Evolutionary conservation across 768 basidiomycete species (phyloP), one percentile per base, ranked within the genome.

Genomic region (Termitomyces sp.): DNA sequence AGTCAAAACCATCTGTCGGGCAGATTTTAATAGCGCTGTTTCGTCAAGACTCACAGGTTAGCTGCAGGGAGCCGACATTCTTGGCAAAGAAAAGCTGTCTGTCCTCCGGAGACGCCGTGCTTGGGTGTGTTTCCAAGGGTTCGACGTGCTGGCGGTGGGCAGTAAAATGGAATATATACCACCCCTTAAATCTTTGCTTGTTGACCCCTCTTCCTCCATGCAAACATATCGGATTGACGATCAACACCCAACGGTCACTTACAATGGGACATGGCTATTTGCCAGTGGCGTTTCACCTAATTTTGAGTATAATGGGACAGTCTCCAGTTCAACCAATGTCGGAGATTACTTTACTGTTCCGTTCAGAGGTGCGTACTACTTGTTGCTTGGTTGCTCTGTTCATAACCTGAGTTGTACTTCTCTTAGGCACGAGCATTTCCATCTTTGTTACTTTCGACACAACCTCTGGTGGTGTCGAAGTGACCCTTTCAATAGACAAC

Each of bases 401-500:
- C 10, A 29, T 36, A 18, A 18, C 37, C 29, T 6, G 22, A n/a
- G 9, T 12, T 43, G 43, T 9, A 9, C 10, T n/a, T n/a, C 13
- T 22, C 41, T 55, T 20, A 76, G 75, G 75, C 22, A 69, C 65
- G 34, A 62, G 61, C 6, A 71, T 76, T 18, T 61, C 68, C 5
- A 72, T 74, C 2, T 74, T 68, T 57, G 72, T 73, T 14, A 71
- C 68, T 5, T 66, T 71, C 36, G 74, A 76, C 57, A 27, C 61
- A 6, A 68, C 69, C 3, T 76, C 74, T 2, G 69, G 49, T 13
- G 75, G 75, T 0, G 75, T 73, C 2, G 55, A 69, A 41, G 69
- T 74, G 5, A 70, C 70, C 5, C 76, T 74, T 59, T 66, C 70
- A 3, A 61, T 75, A 50, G 74, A 76, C 46, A 66, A 65, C 4